Evolutionary conservation across 805 yeast genomes (phyloP).

Genomic region (Saccharomycopsis selenospora): DNA sequence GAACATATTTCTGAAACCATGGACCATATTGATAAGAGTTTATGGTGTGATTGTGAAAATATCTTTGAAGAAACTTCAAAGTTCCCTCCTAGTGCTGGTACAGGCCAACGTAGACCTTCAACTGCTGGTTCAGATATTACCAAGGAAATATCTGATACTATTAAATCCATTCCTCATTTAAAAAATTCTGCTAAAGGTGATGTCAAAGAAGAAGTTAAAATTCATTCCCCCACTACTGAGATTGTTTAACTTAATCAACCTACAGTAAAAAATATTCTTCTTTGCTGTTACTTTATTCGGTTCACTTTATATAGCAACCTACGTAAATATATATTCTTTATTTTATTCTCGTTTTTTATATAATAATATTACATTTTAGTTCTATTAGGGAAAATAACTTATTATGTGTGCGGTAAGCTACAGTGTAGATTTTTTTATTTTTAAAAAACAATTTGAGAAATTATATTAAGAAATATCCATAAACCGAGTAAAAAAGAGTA

Average conservation of each 20-base stretch:
- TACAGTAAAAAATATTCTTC: too few relatives aligned
- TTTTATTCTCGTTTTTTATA: too few relatives aligned
- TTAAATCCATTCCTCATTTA: constrained; percentile 1
- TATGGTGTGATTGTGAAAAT: constrained; percentile 18
- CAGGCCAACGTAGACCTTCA: constrained; percentile 17
- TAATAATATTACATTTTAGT: too few relatives aligned
- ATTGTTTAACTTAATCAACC: neutral
- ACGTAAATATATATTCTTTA: too few relatives aligned
- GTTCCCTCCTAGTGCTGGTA: constrained; percentile 17
- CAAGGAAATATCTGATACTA: neutral
- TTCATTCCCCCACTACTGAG: neutral
- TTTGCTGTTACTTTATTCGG: too few relatives aligned
- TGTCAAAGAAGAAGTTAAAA: neutral
- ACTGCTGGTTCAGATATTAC: neutral
- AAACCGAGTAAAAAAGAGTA: too few relatives aligned
- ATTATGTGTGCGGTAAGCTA: too few relatives aligned
- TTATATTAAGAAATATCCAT: too few relatives aligned
- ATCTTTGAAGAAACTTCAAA: constrained; percentile 10
- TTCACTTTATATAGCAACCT: too few relatives aligned
- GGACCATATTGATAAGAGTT: constrained; percentile 11
- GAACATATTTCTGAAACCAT: constrained; percentile 7
- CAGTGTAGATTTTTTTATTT: too few relatives aligned
- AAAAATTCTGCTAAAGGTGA: neutral
- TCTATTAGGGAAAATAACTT: too few relatives aligned
- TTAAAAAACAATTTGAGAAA: too few relatives aligned